Percentiles rank a stretch among this genome's conserved stretches.
phyloP scores from a whole-genome alignment of 176 grass and related monocot genomes.

The Panicum miliaceum region DNA sequence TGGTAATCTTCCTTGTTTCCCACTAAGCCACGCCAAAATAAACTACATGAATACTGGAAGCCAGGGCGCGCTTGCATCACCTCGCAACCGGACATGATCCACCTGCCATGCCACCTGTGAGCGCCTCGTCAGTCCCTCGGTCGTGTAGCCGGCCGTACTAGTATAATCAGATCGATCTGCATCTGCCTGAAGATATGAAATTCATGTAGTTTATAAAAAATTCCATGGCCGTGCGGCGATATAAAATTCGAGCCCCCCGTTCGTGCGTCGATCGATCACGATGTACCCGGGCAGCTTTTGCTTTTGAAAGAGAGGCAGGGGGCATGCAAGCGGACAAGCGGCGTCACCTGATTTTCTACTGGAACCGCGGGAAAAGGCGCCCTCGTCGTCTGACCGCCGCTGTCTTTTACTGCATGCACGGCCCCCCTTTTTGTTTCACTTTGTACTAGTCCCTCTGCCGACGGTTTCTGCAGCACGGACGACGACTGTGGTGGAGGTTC shows the following conservation, averaged over 20 bases:
- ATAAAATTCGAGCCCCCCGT: neutral
- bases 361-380: neutral
- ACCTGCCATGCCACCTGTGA: too few species aligned
- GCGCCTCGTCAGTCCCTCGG: too few species aligned
- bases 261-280: neutral
- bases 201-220: too few species aligned
- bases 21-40: neutral
- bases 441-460: neutral
- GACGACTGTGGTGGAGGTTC: neutral
- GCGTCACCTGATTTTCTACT: constrained; percentile 27
- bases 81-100: too few species aligned
- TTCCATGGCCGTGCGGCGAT: neutral
- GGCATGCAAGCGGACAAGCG: neutral
- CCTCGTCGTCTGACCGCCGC: neutral
- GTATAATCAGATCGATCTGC: too few species aligned
- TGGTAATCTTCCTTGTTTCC: constrained; percentile 22
- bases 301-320: neutral
- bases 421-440: neutral
- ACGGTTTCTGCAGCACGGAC: neutral
- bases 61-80: too few species aligned
- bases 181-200: too few species aligned
- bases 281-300: neutral
- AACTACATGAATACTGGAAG: neutral
- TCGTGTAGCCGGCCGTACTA: too few species aligned
- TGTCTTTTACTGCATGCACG: neutral